phyloP scores from a whole-genome alignment of 768 basidiomycete species.

The Leccinum incarnatum region DNA sequence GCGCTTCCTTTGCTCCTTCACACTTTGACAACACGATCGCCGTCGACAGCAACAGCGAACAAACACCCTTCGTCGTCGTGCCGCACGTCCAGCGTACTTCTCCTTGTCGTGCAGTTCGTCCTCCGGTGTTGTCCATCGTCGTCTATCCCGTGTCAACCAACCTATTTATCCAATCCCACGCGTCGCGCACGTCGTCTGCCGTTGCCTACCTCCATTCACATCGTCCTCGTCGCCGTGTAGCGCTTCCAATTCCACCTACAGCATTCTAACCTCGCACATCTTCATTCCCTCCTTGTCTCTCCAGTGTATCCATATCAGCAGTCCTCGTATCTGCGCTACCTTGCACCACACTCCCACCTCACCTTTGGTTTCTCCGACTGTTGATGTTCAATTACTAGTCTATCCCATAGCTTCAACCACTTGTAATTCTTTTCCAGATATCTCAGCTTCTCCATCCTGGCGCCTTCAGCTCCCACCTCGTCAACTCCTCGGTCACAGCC shows the following conservation, averaged over 20 bases:
- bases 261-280: conserved; percentile 28
- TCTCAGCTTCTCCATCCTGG: conserved; percentile 45
- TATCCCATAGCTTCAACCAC: conserved; percentile 27
- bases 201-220: conserved; percentile 17
- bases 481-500: conserved; percentile 35
- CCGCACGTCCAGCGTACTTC: conserved; percentile 28
- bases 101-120: conserved; percentile 19
- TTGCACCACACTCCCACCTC: conserved; percentile 29
- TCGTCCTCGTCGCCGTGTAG: conserved; percentile 28
- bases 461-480: conserved; percentile 40
- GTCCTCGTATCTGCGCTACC: conserved; percentile 34
- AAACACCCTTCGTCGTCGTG: conserved; percentile 40
- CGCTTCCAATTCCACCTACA: conserved; percentile 27
- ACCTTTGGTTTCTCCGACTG: conserved; percentile 35
- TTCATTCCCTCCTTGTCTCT: conserved; percentile 26
- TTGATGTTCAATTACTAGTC: conserved; percentile 41
- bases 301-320: conserved; percentile 46
- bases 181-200: conserved; percentile 45
- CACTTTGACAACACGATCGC: conserved; percentile 46
- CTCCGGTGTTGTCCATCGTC: conserved; percentile 24
- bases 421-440: conserved; percentile 29
- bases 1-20: conserved; percentile 45
- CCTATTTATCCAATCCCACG: conserved; percentile 41
- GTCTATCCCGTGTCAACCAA: conserved; percentile 22
- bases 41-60: conserved; percentile 46